Evolutionary conservation across 2,329 filamentous ascomycete species (phyloP).

Genomic region (Rhytidhysteron rufulum): DNA sequence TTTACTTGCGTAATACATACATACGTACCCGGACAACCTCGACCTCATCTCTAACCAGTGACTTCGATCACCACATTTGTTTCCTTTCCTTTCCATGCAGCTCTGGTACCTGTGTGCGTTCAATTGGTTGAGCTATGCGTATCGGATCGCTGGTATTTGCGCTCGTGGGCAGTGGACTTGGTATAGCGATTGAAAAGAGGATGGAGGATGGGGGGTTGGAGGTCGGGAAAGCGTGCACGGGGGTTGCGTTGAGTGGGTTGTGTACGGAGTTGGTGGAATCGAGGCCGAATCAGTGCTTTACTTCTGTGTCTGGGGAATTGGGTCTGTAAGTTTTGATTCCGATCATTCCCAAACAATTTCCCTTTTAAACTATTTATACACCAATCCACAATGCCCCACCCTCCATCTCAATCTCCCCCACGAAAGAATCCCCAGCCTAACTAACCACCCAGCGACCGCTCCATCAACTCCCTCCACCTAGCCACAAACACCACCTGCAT

Average conservation of each 20-base stretch:
- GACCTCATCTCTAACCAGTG: too few relatives aligned
- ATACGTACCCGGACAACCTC: too few relatives aligned
- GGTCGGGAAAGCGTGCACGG: not conserved
- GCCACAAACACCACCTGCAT: not conserved
- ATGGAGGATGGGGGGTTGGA: too few relatives aligned
- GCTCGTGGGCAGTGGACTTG: too few relatives aligned
- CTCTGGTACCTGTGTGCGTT: too few relatives aligned
- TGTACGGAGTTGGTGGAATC: not conserved
- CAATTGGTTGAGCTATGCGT: too few relatives aligned
- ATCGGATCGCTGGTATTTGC: too few relatives aligned
- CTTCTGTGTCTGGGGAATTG: not conserved
- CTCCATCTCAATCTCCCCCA: not conserved
- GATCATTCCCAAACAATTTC: not conserved
- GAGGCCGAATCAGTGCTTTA: not conserved
- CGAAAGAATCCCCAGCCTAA: not conserved
- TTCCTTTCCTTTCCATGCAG: too few relatives aligned
- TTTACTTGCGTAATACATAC: too few relatives aligned
- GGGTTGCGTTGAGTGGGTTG: not conserved
- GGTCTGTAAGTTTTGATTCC: not conserved
- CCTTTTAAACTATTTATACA: too few relatives aligned
- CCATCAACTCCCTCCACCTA: not conserved
- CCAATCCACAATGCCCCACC: not conserved
- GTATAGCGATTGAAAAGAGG: too few relatives aligned
- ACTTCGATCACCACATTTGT: too few relatives aligned
- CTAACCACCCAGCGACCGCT: not conserved